phyloP scores from a whole-genome alignment of 106 monocot species.

The Acorus gramineus region DNA sequence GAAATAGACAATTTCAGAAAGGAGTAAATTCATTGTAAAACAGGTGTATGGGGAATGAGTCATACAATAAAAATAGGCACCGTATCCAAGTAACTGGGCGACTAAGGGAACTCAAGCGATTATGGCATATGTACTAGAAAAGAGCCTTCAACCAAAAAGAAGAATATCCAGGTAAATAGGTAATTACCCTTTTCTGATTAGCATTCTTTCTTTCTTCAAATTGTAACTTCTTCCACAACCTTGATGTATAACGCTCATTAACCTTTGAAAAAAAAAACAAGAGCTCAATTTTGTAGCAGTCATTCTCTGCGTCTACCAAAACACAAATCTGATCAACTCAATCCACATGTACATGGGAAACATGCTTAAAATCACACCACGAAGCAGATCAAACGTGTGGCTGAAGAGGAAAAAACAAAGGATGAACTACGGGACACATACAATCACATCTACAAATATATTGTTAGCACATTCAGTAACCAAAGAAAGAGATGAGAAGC shows the following conservation, averaged over 20 bases:
- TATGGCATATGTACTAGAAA: background rate
- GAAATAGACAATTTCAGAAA: background rate
- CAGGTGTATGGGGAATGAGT: background rate
- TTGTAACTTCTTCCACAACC: constrained; percentile 55
- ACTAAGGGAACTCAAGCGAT: background rate
- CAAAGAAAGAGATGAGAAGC: no score
- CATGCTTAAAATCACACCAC: no score
- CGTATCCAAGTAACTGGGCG: background rate
- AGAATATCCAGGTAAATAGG: background rate
- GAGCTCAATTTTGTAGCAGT: background rate
- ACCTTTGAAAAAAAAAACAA: constrained; percentile 30
- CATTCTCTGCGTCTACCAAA: background rate
- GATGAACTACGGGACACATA: no score
- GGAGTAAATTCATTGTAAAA: background rate
- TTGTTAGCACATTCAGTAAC: no score
- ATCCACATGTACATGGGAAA: no score
- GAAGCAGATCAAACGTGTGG: no score
- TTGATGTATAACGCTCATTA: constrained; percentile 36
- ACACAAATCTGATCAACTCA: no score
- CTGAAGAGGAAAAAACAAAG: no score
- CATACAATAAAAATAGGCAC: constrained; percentile 7
- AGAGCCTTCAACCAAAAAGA: background rate
- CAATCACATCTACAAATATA: no score
- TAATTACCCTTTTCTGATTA: constrained; percentile 60
- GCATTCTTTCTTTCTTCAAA: constrained; percentile 65